Base-by-base conservation (phyloP, 2,329 filamentous ascomycete genomes). In the Colletotrichum lini region DNA sequence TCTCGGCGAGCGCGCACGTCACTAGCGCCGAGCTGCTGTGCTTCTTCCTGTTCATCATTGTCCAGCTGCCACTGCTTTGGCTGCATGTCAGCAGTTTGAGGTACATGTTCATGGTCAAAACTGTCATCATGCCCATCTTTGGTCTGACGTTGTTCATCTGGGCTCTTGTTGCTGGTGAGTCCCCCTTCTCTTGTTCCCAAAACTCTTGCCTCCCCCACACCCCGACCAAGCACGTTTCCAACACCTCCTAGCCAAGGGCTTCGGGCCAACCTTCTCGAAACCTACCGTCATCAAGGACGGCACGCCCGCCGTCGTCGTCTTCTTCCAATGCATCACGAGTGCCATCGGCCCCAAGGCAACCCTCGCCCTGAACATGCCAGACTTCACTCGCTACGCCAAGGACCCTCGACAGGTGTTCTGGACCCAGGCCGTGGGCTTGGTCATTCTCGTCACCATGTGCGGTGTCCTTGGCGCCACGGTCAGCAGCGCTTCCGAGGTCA, bases 381-480 rank as follows among this genome's bases (percentile, higher is more conserved):
- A 76, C 52, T 76, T 75, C 35, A 72, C 73, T 1, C 73, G 75
- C 3, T 76, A 74, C 53, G 72, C 74, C 40, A 75, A 71, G 54
- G 67, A 66, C 8, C 74, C 73, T 0, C 63, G 70, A 10, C 67
- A 71, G 6, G 73, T 74, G 0, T 75, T 73, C 72, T 72, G 70
- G 38, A 70, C 67, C 15, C 75, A 75, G 44, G 66, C 73, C 9
- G 70, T 73, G 21, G 67, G 73, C 1, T 53, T 75, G 35, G 52
- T 67, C 1, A 45, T 75, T 4, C 67, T 74, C 35, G 69, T 70
- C 10, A 74, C 69, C 13, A 67, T 73, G 10, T 75, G 86, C 65
- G 85, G 84, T 8, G 83, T 87, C n/a, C 84, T 87, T 72, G 78
- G 85, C 53, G 86, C 87, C n/a, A 78, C 81, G 7, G 73, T 79